Evolutionary conservation across 805 yeast species (phyloP), one percentile per base, ranked within the genome.

Genomic region (Candida methanosorbosa): DNA sequence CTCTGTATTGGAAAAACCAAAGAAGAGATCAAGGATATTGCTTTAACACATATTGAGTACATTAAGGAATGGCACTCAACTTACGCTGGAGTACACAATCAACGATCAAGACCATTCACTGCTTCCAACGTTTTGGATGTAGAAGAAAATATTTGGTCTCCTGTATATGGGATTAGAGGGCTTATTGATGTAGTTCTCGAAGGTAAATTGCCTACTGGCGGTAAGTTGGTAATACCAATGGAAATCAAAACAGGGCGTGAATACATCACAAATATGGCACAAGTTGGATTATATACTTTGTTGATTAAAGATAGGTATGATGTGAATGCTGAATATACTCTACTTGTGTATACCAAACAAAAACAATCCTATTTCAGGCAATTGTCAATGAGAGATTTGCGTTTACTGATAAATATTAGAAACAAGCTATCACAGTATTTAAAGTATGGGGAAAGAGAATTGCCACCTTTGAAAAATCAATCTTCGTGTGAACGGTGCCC

Each of bases 71-170:
- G 85, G 81, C 4, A 22, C 3, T 32, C 42, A 4, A 41, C 38
- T n/a, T 30, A 37, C 18, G 27, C 27, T 9, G 15, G 11, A 21
- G 8, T 30, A 16, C 36, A 46, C 17, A 52, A 47, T n/a, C 57
- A 58, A 17, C n/a, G n/a, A n/a, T 53, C 57, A 12, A 54, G 70
- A 1, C 58, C 59, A 9, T 63, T 78, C 28, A 64, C 79, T 0
- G 75, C 82, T 0, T 63, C 73, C 13, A 76, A 79, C 38, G 71
- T 87, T 8, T 61, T 85, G 23, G 95, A 84, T 49, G 74, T 85
- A 9, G 99, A 92, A 56, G 97, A 92, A 48, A 82, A 78, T 46
- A 79, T 92, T 12, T 78, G 94, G 86, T 85, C 97, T 0, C 95
- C 97, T 0, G 70, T 74, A 50, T 87, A 72, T 60, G 99, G 99